phyloP scores from a whole-genome alignment of 179 eudicot species.

The Camellia oleifera region DNA sequence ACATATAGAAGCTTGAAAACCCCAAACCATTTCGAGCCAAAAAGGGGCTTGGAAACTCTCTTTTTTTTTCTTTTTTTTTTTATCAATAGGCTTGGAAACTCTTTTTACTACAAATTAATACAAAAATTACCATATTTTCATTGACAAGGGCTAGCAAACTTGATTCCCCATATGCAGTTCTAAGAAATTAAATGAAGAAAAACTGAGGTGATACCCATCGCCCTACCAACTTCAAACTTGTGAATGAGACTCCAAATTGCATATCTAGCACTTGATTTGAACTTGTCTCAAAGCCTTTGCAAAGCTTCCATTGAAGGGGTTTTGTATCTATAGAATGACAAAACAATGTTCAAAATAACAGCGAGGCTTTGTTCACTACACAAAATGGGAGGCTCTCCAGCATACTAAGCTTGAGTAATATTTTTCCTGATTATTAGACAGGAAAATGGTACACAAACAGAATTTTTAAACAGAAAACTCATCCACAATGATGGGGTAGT shows the following conservation, averaged over 20 bases:
- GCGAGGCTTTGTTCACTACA: neutral
- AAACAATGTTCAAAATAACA: neutral
- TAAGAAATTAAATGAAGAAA: neutral
- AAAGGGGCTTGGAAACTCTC: too few relatives aligned
- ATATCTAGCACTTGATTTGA: conserved; percentile 39
- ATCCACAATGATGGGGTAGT: too few relatives aligned
- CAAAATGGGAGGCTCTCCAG: neutral
- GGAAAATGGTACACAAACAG: too few relatives aligned
- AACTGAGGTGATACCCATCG: neutral
- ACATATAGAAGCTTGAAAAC: too few relatives aligned
- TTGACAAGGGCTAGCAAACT: neutral
- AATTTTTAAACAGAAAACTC: too few relatives aligned
- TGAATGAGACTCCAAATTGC: conserved; percentile 28
- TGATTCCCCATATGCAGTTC: neutral
- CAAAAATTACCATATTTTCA: too few relatives aligned
- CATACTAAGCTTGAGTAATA: too few relatives aligned
- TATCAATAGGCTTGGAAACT: too few relatives aligned
- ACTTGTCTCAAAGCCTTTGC: conserved; percentile 56
- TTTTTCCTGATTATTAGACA: too few relatives aligned
- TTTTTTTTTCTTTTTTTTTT: too few relatives aligned
- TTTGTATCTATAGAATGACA: conserved; percentile 40
- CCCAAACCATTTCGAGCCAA: too few relatives aligned
- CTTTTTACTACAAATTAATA: too few relatives aligned
- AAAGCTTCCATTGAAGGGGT: conserved; percentile 68
- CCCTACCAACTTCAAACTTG: conserved; percentile 76